Evolutionary conservation across 495 filamentous ascomycete species (phyloP), one percentile per base, ranked within the genome.

Genomic region (Hypoxylon crocopeplum): DNA sequence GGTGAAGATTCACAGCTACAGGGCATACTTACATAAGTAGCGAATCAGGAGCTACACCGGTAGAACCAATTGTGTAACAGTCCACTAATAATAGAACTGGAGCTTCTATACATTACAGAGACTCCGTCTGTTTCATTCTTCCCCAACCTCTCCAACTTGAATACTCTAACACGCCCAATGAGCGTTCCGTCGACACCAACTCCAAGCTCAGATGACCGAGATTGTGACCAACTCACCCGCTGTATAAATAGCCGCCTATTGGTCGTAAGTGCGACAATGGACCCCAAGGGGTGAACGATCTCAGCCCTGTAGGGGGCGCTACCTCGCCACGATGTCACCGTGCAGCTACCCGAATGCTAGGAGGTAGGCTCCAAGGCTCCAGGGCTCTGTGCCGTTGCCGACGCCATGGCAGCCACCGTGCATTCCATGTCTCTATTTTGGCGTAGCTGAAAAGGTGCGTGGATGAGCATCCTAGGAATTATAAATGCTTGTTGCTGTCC

Each of bases 271-370:
- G 30, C 7, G 19, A 40, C n/a, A 30, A 34, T 50, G 20, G 20
- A 42, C 55, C n/a, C 55, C 32, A 32, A 49, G 40, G 48, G 29
- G 44, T 46, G 32, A 42, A 39, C 29, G 21, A 19, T 50, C 45
- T 59, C 61, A 64, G 55, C 61, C 61, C 55, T 64, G 44, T 29
- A 52, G 15, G 22, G 11, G 53, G 19, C 41, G 40, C 30, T 64
- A 33, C 42, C 53, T 39, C 49, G 48, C 48, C 60, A 54, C 60
- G 60, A 64, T 58, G 60, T 47, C 17, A 64, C 60, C 16, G 41
- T 64, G 19, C 46, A 41, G 58, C 33, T 30, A 37, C 37, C 46
- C 33, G n/a, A n/a, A n/a, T n/a, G n/a, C n/a, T n/a, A n/a, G n/a
- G n/a, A n/a, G n/a, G n/a, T n/a, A n/a, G n/a, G n/a, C n/a, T n/a